These are phyloP conservation scores for Dendrobium officinale DNA, from an alignment of 106 monocot species.

Conservation along the genomic window DNA sequence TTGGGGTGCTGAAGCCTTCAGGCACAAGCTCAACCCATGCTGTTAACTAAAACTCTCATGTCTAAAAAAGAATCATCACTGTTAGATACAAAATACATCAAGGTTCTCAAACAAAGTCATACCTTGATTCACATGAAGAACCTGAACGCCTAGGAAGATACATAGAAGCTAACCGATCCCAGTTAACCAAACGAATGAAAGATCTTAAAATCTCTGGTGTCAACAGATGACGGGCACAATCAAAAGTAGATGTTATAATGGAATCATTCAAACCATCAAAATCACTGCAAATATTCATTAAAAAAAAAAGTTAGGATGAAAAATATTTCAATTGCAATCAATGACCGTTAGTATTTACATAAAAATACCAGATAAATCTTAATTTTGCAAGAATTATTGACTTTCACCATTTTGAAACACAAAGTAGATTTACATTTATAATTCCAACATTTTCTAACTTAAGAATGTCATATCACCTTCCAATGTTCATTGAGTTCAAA, in stretches of 20 bases:
- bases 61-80: background rate
- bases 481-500: conserved; percentile 45
- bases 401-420: background rate
- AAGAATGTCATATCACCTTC: conserved; percentile 28
- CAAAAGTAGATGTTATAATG: conserved; percentile 25
- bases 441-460: background rate
- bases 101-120: conserved; percentile 5
- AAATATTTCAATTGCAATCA: background rate
- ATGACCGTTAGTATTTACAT: background rate
- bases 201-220: conserved; percentile 66
- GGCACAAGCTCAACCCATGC: background rate
- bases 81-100: background rate
- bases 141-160: conserved; percentile 76
- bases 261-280: conserved; percentile 29
- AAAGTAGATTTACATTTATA: background rate
- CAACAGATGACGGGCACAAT: conserved; percentile 40
- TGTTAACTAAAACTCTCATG: conserved; percentile 2
- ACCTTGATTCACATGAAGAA: conserved; percentile 91
- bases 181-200: conserved; percentile 68
- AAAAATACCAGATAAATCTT: background rate
- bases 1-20: background rate
- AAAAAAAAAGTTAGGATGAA: conserved; percentile 3
- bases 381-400: background rate
- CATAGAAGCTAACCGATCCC: conserved; percentile 84
- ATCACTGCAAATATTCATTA: conserved; percentile 40